Evolutionary conservation across 495 filamentous ascomycete species (phyloP).

Genomic region (Xylaria palmicola): DNA sequence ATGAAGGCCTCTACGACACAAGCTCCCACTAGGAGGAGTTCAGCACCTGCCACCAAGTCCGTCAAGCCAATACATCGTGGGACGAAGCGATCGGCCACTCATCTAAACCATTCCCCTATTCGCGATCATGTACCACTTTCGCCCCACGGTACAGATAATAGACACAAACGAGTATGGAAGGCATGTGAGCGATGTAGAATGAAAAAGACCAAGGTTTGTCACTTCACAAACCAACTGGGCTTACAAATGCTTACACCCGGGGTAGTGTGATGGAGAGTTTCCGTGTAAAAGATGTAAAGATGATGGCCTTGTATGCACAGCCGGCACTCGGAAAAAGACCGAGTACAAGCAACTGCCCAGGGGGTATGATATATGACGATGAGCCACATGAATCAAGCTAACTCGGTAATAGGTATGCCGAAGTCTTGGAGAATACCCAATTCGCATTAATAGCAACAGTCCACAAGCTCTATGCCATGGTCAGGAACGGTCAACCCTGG

Average conservation of each 20-base stretch:
- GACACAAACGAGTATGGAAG: constrained; percentile 67
- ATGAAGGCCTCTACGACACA: constrained; percentile 28
- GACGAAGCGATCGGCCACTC: constrained; percentile 30
- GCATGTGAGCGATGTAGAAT: constrained; percentile 69
- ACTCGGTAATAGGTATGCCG: constrained; percentile 47
- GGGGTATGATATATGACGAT: constrained; percentile 36
- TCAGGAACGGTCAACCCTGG: constrained; percentile 54
- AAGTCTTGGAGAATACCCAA: constrained; percentile 58
- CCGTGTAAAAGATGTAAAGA: constrained; percentile 68
- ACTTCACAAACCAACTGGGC: neutral
- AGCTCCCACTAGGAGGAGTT: constrained; percentile 20
- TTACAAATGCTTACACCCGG: constrained; percentile 15
- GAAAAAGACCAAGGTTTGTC: constrained; percentile 67
- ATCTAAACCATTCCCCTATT: constrained; percentile 26
- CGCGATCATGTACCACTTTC: constrained; percentile 36
- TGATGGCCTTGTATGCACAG: constrained; percentile 57
- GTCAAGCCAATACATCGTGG: constrained; percentile 35
- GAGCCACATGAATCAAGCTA: constrained; percentile 18
- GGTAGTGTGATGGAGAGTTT: constrained; percentile 63
- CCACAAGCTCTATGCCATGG: constrained; percentile 58
- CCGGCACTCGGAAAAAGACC: constrained; percentile 57
- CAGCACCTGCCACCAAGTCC: constrained; percentile 27
- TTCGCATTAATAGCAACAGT: constrained; percentile 57
- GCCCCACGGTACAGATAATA: constrained; percentile 41
- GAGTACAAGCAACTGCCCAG: constrained; percentile 58